Conservation (phyloP, 2,329 filamentous ascomycete genomes). For the Cercospora sp. region DNA sequence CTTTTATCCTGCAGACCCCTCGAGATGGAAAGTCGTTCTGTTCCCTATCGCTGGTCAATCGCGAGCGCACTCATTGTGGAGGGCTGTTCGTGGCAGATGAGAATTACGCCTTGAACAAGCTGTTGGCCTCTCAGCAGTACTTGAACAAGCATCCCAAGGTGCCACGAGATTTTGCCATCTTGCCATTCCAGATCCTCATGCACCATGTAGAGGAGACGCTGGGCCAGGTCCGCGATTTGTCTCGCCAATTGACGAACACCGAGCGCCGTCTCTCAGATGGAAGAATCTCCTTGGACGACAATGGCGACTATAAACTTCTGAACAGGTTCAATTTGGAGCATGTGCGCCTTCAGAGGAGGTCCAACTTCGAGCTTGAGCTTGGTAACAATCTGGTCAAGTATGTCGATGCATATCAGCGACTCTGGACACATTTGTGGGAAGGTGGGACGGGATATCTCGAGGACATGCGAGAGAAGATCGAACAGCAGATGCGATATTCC, state of each 20-base stretch:
- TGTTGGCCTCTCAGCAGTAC: slow-evolving; percentile 34
- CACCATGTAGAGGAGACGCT: slow-evolving; percentile 38
- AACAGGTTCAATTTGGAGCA: slow-evolving; percentile 39
- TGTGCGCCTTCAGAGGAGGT: slow-evolving; percentile 35
- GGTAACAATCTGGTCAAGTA: slow-evolving; percentile 37
- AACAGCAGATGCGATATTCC: slow-evolving; percentile 39
- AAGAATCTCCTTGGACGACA: slow-evolving; percentile 37
- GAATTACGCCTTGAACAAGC: slow-evolving; percentile 32
- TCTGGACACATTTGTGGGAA: slow-evolving; percentile 37
- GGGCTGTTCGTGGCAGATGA: slow-evolving; percentile 37
- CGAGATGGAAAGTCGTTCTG: slow-evolving; percentile 38
- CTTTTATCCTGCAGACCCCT: slow-evolving; percentile 39
- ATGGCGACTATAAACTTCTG: slow-evolving; percentile 39
- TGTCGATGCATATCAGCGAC: slow-evolving; percentile 35
- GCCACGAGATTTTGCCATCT: slow-evolving; percentile 37
- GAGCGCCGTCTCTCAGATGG: slow-evolving; percentile 38
- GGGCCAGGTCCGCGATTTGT: slow-evolving; percentile 33
- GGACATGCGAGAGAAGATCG: slow-evolving; percentile 39
- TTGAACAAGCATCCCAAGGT: slow-evolving; percentile 39
- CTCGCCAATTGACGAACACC: slow-evolving; percentile 34
- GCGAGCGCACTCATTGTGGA: slow-evolving; percentile 35
- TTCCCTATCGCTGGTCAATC: slow-evolving; percentile 39
- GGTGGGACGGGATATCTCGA: slow-evolving; percentile 38
- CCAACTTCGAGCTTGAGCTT: slow-evolving; percentile 39
- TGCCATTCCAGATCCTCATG: slow-evolving; percentile 36